Percentiles rank a stretch among this genome's conserved stretches.
phyloP scores from a whole-genome alignment of 2,329 filamentous ascomycete genomes.

The Dryadomyces quercivorus region DNA sequence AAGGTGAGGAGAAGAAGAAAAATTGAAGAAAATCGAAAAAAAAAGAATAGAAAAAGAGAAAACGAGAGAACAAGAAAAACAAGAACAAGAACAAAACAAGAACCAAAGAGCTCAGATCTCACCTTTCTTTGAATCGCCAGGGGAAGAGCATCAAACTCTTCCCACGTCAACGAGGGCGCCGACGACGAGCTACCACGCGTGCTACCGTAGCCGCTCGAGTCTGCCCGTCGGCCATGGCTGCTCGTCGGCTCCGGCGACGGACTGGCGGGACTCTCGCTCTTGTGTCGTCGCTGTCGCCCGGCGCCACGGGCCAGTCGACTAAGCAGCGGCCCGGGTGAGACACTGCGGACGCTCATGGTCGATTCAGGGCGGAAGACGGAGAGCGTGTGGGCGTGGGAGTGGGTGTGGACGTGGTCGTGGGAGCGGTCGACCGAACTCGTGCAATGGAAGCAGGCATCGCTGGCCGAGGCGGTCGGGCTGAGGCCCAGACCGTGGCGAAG shows the following conservation, averaged over 20 bases:
- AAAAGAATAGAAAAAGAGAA: not conserved
- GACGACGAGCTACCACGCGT: slow-evolving; percentile 12
- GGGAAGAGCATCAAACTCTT: slow-evolving; percentile 38
- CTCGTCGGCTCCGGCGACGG: too few relatives aligned
- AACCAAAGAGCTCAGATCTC: slow-evolving; percentile 3
- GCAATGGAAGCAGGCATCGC: not conserved
- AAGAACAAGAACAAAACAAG: not conserved
- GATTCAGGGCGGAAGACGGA: not conserved
- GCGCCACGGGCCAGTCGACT: slow-evolving; percentile 3
- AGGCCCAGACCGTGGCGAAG: not conserved
- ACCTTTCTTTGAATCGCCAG: slow-evolving; percentile 39
- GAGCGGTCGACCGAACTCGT: not conserved
- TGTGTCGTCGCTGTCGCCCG: not conserved
- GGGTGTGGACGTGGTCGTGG: not conserved
- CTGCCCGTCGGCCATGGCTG: not conserved
- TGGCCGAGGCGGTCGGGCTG: too few relatives aligned
- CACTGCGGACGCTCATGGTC: not conserved
- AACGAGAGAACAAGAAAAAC: not conserved
- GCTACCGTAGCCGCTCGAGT: slow-evolving; percentile 1
- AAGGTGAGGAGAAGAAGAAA: not conserved
- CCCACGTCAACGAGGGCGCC: slow-evolving; percentile 24
- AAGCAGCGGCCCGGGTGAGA: slow-evolving; percentile 7
- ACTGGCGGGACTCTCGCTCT: not conserved
- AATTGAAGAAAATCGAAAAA: not conserved
- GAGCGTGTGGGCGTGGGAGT: not conserved